These are phyloP conservation scores for Termitomyces sp. DNA, from an alignment of 768 basidiomycete genomes.

Conservation along the genomic window DNA sequence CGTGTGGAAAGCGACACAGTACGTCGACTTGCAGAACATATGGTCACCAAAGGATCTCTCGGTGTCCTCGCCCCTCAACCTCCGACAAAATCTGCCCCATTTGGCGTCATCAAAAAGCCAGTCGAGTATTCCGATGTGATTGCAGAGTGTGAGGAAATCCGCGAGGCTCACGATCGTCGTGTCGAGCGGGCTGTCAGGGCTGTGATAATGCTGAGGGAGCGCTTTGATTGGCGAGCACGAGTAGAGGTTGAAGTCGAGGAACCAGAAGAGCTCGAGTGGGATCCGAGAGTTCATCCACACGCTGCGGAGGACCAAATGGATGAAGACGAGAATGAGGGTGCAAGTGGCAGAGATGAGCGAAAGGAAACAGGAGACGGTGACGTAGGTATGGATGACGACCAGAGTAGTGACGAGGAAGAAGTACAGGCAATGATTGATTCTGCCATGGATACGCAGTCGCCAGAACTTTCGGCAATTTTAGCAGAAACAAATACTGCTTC, in stretches of 20 bases:
- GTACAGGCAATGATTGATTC: constrained; percentile 28
- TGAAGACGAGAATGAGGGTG: constrained; percentile 18
- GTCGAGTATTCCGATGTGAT: constrained; percentile 59
- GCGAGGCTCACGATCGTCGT: constrained; percentile 66
- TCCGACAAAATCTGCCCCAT: constrained; percentile 12
- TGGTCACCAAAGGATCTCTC: constrained; percentile 53
- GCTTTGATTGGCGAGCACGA: constrained; percentile 80
- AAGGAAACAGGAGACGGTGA: constrained; percentile 23
- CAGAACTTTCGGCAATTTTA: constrained; percentile 9
- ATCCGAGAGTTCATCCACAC: constrained; percentile 36
- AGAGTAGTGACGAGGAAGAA: constrained; percentile 20
- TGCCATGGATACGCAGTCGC: constrained; percentile 18
- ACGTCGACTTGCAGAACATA: constrained; percentile 60
- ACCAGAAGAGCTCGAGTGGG: constrained; percentile 74
- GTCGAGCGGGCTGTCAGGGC: constrained; percentile 78
- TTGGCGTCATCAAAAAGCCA: constrained; percentile 28
- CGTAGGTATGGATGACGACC: constrained; percentile 18
- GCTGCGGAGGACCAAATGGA: constrained; percentile 4
- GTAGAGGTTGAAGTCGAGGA: constrained; percentile 77
- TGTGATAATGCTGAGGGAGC: constrained; percentile 71
- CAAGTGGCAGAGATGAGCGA: constrained; percentile 21
- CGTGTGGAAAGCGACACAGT: constrained; percentile 69
- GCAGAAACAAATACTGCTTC: neutral
- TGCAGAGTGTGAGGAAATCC: constrained; percentile 60
- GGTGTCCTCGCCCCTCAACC: constrained; percentile 38